Percentiles rank a stretch among this genome's conserved stretches.
phyloP scores from a whole-genome alignment of 1,284 basidiomycete genomes.

The Rhodotorula mucilaginosa region DNA sequence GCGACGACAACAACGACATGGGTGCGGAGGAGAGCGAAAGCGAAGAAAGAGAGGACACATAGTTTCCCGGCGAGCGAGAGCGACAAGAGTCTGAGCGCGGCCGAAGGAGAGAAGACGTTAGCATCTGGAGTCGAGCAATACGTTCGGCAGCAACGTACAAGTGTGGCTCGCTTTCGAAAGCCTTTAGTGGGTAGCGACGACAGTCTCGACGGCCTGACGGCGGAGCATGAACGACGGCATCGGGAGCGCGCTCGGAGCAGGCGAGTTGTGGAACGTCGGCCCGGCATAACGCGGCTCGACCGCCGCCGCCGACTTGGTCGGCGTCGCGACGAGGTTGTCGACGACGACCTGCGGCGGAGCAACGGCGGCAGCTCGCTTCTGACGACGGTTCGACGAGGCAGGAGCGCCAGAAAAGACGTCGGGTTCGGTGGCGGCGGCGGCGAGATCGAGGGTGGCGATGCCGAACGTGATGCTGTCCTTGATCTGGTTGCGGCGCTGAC shows the following conservation, averaged over 20 bases:
- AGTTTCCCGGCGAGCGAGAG: not conserved
- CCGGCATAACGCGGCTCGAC: slow-evolving; percentile 36
- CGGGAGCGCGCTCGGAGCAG: slow-evolving; percentile 30
- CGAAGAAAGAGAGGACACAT: not conserved
- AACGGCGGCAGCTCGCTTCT: not conserved
- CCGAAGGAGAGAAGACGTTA: too few relatives aligned
- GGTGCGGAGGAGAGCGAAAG: not conserved
- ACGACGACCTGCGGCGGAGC: not conserved
- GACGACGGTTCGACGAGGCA: not conserved
- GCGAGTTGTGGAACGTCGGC: slow-evolving; percentile 41
- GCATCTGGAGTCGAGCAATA: too few relatives aligned
- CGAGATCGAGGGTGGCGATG: slow-evolving; percentile 17
- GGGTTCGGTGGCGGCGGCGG: not conserved
- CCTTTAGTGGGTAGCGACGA: not conserved
- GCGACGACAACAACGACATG: not conserved
- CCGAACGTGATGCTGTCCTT: slow-evolving; percentile 37
- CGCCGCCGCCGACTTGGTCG: slow-evolving; percentile 6
- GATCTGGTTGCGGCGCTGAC: slow-evolving; percentile 27
- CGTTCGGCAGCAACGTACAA: not conserved
- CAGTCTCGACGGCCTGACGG: slow-evolving; percentile 9
- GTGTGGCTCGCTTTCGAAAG: too few relatives aligned
- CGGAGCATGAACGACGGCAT: slow-evolving; percentile 35
- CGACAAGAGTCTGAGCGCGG: not conserved
- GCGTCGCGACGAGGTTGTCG: slow-evolving; percentile 9
- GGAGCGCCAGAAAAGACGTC: slow-evolving; percentile 1